Conservation (phyloP, 345 rosid genomes). For the Hypericum androsaemum region DNA sequence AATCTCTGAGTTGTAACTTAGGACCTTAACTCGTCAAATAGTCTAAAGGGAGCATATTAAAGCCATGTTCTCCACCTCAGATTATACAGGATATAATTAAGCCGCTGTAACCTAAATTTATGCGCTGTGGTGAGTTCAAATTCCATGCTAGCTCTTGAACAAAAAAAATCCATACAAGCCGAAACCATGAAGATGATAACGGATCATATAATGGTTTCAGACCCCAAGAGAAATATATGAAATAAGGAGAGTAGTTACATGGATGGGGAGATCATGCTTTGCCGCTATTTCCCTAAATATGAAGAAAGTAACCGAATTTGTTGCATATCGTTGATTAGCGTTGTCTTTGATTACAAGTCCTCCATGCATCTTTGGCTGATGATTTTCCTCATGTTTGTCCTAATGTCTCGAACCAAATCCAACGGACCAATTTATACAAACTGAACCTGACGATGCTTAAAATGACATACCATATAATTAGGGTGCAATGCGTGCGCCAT, state of each 20-base stretch:
- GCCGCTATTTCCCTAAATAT: constrained; percentile 74
- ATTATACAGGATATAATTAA: no score
- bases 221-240: background rate
- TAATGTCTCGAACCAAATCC: constrained; percentile 19
- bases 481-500: constrained; percentile 99
- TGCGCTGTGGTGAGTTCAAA: no score
- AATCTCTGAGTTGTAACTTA: constrained; percentile 36
- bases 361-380: constrained; percentile 93
- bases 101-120: no score
- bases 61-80: no score
- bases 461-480: constrained; percentile 54
- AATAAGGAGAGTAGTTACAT: constrained; percentile 32
- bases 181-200: no score
- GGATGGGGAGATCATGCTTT: constrained; percentile 65
- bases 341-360: constrained; percentile 98
- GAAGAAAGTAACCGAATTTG: constrained; percentile 79
- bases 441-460: no score
- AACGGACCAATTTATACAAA: constrained; percentile 12
- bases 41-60: no score
- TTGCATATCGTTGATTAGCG: constrained; percentile 95
- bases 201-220: constrained; percentile 7
- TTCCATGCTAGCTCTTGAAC: no score
- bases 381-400: constrained; percentile 98
- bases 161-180: no score
- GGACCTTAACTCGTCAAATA: no score